These are phyloP conservation scores for Annona squamosa DNA, from an alignment of 164 flowering plant genomes.

Conservation along the genomic window DNA sequence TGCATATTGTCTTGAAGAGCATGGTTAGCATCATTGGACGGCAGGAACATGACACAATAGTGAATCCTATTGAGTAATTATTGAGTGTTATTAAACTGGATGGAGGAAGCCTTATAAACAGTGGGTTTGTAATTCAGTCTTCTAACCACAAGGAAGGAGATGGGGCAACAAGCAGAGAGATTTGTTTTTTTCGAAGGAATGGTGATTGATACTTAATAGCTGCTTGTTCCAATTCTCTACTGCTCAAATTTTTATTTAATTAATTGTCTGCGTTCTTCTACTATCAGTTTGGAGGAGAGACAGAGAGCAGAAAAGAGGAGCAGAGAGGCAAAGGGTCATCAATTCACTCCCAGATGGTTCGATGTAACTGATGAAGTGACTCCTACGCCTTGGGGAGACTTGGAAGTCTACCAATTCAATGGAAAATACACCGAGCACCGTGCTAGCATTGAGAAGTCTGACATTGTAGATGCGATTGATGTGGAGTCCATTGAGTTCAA, in stretches of 20 bases:
- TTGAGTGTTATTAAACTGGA: too few species aligned
- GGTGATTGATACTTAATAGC: too few species aligned
- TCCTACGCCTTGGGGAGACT: conserved; percentile 84
- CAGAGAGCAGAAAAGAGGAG: conserved; percentile 81
- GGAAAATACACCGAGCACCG: conserved; percentile 65
- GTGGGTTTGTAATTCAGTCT: too few species aligned
- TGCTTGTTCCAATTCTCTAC: too few species aligned
- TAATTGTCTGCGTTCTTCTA: not conserved
- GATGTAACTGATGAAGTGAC: conserved; percentile 47
- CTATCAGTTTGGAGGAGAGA: conserved; percentile 69
- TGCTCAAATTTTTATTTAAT: not conserved
- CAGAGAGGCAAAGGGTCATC: conserved; percentile 60
- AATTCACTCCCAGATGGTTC: conserved; percentile 72
- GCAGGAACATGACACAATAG: too few species aligned
- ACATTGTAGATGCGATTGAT: conserved; percentile 28
- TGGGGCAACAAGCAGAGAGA: too few species aligned
- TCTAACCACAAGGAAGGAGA: too few species aligned
- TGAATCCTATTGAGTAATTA: too few species aligned
- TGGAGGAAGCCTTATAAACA: too few species aligned
- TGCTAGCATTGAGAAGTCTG: conserved; percentile 40
- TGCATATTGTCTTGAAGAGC: too few species aligned
- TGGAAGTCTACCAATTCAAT: conserved; percentile 70
- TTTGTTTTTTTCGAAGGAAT: too few species aligned
- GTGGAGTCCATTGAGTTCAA: conserved; percentile 51
- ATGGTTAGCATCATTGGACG: too few species aligned